Base-by-base conservation (phyloP, 768 basidiomycete species). In the Amanita muscaria region DNA sequence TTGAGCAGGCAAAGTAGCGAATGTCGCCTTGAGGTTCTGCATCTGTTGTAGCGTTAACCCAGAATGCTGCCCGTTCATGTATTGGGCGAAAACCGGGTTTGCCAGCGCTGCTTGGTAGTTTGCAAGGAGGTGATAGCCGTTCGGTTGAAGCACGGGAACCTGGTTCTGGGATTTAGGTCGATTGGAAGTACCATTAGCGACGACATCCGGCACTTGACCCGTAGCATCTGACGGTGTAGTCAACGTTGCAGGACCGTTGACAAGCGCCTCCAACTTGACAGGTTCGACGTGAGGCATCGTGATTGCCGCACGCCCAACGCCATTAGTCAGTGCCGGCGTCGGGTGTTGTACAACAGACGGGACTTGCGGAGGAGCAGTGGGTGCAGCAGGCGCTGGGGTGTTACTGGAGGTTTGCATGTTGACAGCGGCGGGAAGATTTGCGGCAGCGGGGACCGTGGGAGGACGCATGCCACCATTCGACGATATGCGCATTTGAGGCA, bases 401-500 rank as follows among this genome's bases (percentile, higher is more conserved):
- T n/a, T n/a, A n/a, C n/a, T n/a, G n/a, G n/a, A n/a, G n/a, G 27
- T 29, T 21, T 33, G 41, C 2, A 22, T 22, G 22, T 15, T 42
- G 6, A 21, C 19, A 22, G 68, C 60, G 7, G 59, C 52, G 44
- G 25, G 61, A 48, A 59, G 62, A 50, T 51, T 51, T 25, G 63
- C 53, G 49, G 58, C 50, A 11, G 65, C 56, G 16, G 72, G 63
- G 3, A 68, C 51, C 0, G 59, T 53, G 10, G 74, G 70, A 1
- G 76, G 73, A 18, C 71, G 75, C 59, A 75, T 75, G 22, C 66
- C 73, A 45, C 72, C 74, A 18, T 74, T 76, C 0, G 79, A 75
- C 2, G 79, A 77, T 29, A 79, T 77, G 33, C 80, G 73, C 65
- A 79, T 70, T 33, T 79, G 80, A 1, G 79, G 73, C 2, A 74